Evolutionary conservation across 345 rosid species (phyloP).

Genomic region (Dipteronia sinensis): DNA sequence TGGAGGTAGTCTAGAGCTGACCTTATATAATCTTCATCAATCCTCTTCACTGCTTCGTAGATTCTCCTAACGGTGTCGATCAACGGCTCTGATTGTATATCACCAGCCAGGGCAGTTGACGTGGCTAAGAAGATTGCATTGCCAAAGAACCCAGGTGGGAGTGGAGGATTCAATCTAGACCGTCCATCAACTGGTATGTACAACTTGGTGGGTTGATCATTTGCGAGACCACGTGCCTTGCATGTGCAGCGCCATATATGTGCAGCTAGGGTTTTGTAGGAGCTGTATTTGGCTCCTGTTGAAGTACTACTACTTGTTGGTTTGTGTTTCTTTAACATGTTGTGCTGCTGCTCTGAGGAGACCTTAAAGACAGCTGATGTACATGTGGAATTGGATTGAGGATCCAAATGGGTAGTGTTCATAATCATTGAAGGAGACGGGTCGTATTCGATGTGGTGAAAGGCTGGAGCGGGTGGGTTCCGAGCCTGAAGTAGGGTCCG

Average conservation of each 20-base stretch:
- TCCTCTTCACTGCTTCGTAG: constrained; percentile 27
- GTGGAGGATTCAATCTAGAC: background rate
- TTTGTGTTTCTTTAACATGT: too few species aligned
- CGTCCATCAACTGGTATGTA: background rate
- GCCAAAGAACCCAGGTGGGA: background rate
- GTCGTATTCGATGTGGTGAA: constrained; percentile 29
- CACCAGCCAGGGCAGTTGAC: background rate
- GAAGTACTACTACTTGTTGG: too few species aligned
- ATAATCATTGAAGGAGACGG: constrained; percentile 13
- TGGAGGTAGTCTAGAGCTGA: constrained; percentile 45
- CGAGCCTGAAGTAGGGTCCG: constrained; percentile 17
- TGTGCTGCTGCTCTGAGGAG: background rate
- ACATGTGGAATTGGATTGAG: too few species aligned
- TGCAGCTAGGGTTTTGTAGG: constrained; percentile 20
- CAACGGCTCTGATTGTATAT: constrained; percentile 36
- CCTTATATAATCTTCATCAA: constrained; percentile 44
- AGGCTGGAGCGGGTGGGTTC: constrained; percentile 19
- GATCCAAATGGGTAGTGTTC: too few species aligned
- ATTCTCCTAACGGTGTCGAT: constrained; percentile 30
- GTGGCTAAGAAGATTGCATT: background rate
- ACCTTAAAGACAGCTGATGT: background rate
- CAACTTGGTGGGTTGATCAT: background rate
- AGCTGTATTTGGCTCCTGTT: background rate
- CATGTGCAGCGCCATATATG: constrained; percentile 38
- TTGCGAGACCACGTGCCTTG: constrained; percentile 5